Conservation (phyloP, 176 grass and related monocot genomes). For the Bolboschoenus planiculmis region DNA sequence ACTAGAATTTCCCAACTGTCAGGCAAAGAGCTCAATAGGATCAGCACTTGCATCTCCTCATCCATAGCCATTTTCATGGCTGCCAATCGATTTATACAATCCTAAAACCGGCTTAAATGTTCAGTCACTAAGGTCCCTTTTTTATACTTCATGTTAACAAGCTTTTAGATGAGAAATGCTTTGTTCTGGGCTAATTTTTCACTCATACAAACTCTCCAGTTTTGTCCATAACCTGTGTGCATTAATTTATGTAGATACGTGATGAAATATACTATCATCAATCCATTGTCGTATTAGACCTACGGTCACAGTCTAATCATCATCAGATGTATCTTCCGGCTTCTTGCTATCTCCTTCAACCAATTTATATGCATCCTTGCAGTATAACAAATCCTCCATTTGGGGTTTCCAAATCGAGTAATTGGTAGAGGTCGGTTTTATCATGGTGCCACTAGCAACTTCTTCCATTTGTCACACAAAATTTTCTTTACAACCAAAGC, state of each 20-base stretch:
- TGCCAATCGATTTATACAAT: background rate
- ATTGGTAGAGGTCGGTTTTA: background rate
- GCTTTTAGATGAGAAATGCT: background rate
- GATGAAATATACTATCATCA: conserved; percentile 3
- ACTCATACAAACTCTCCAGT: background rate
- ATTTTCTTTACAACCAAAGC: no score
- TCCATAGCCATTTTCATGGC: conserved; percentile 14
- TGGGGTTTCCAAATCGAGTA: background rate
- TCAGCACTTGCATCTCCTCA: conserved; percentile 9
- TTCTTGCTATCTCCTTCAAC: background rate
- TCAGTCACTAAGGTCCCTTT: background rate
- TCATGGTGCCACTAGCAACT: background rate
- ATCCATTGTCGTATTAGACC: background rate
- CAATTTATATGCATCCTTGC: conserved; percentile 12
- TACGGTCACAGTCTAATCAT: background rate
- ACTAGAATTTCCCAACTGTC: background rate
- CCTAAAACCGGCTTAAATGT: background rate
- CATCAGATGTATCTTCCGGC: background rate
- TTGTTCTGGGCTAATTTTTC: background rate
- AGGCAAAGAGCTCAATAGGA: background rate
- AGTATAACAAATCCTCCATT: conserved; percentile 12
- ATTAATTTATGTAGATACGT: background rate
- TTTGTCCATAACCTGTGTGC: background rate
- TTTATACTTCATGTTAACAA: background rate
- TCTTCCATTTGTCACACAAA: background rate